Conservation (phyloP, 306 rosid species). For the Vigna reflexopilosa region DNA sequence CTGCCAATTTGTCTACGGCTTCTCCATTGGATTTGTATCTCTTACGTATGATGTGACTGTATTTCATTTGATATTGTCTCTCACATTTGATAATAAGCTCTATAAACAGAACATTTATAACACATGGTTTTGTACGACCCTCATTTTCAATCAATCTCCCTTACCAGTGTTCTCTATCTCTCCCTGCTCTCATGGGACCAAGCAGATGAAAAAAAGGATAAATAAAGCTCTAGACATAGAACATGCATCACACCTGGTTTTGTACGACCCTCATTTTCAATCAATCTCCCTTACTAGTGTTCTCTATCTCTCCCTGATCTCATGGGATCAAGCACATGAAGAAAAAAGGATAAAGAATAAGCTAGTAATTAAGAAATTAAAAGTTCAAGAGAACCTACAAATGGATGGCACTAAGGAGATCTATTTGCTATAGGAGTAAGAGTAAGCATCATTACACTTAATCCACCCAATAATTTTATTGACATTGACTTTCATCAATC, state of each 20-base stretch:
- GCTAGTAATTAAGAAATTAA: too few relatives aligned
- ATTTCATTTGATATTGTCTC: background rate
- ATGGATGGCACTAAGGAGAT: background rate
- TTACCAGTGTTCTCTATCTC: background rate
- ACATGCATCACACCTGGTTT: background rate
- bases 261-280: background rate
- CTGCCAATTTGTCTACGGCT: background rate
- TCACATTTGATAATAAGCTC: background rate
- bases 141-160: background rate
- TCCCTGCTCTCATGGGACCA: background rate
- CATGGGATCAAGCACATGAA: background rate
- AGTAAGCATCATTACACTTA: background rate
- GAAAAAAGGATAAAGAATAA: background rate
- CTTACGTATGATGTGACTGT: background rate
- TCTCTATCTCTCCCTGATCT: background rate
- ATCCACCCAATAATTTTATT: background rate
- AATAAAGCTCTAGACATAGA: conserved; percentile 11
- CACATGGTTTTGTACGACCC: background rate
- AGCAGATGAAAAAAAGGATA: background rate
- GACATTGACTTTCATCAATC: background rate
- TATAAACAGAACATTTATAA: background rate
- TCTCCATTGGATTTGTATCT: background rate
- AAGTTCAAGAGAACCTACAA: too few relatives aligned
- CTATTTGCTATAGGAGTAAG: background rate
- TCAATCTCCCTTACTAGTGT: background rate